phyloP scores from a whole-genome alignment of 1,284 basidiomycete species.

The Puccinia triticina region DNA sequence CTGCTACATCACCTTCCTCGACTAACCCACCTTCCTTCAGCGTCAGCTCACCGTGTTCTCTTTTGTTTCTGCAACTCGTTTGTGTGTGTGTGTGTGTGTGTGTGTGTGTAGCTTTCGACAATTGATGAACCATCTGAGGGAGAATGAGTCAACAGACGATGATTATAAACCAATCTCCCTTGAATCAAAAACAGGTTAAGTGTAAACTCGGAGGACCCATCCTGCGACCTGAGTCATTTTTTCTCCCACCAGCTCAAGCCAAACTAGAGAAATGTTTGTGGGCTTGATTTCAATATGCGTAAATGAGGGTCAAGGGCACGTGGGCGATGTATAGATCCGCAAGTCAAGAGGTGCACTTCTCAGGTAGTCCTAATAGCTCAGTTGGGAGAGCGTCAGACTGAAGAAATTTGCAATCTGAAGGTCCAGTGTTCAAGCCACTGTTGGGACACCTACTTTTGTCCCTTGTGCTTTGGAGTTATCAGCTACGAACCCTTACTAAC shows the following conservation, averaged over 20 bases:
- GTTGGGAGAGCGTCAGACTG: constrained; percentile 16
- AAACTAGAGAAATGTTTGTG: no score
- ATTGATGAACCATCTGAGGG: constrained; percentile 37
- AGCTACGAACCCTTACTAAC: no score
- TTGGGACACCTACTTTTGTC: background rate
- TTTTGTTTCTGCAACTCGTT: background rate
- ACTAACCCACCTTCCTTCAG: background rate
- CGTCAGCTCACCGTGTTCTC: background rate
- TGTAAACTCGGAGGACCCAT: no score
- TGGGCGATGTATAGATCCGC: no score
- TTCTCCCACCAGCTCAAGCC: no score
- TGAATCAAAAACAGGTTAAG: background rate
- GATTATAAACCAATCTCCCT: background rate
- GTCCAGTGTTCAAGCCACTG: no score
- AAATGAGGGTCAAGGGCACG: no score
- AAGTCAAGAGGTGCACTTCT: no score
- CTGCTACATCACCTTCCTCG: background rate
- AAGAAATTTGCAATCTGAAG: background rate
- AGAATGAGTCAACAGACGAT: constrained; percentile 1
- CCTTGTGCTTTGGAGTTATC: no score
- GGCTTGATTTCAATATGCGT: no score
- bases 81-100: no score
- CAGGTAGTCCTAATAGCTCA: constrained; percentile 4
- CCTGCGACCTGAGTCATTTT: no score
- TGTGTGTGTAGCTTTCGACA: constrained; percentile 29